Evolutionary conservation across 257 asterid genomes (phyloP), one percentile per base, ranked within the genome.

Genomic region (Rubia yunnanensis): DNA sequence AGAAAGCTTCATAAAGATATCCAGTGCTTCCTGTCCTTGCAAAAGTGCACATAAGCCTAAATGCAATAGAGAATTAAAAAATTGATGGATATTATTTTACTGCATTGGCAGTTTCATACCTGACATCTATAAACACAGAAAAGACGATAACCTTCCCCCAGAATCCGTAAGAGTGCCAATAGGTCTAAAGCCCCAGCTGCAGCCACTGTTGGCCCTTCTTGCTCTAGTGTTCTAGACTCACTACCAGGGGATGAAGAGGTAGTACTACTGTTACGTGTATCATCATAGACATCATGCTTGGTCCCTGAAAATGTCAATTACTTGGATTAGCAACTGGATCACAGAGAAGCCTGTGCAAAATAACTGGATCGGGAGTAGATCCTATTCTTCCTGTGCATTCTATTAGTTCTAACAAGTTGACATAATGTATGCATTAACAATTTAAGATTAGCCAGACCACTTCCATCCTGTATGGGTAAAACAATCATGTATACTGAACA

Each of bases 111-210:
- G 56, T 56, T 36, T 15, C 53, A 30, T 82, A 92, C 98, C 98
- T 86, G 94, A 81, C 96, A 84, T 79, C 87, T 83, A 72, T 85
- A 90, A 49, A 88, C 75, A 72, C 95, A 82, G 58, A 91, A 88
- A 71, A 90, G 94, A 76, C 96, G 84, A 64, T 83, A 88, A 69
- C 97, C 95, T 71, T 94, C 99, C 44, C 99, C 99, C 71, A 94
- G 78, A 81, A 82, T 88, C 84, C 83, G 82, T 71, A 94, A 79
- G 69, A 94, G 95, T 32, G 78, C 71, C 77, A 94, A 65, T 72
- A 87, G 67, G 72, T 89, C 97, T 22, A 86, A 81, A 70, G 88
- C 92, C 60, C 94, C 99, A 70, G 80, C 85, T 54, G 76, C 60
- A 72, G 85, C 75, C 70, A 73, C 76, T 48, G 76, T 64, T 49